Percentiles rank a stretch among this genome's conserved stretches.
Evolutionary conservation across 306 rosid genomes (phyloP).

Genomic region (Dalbergia cultrata): DNA sequence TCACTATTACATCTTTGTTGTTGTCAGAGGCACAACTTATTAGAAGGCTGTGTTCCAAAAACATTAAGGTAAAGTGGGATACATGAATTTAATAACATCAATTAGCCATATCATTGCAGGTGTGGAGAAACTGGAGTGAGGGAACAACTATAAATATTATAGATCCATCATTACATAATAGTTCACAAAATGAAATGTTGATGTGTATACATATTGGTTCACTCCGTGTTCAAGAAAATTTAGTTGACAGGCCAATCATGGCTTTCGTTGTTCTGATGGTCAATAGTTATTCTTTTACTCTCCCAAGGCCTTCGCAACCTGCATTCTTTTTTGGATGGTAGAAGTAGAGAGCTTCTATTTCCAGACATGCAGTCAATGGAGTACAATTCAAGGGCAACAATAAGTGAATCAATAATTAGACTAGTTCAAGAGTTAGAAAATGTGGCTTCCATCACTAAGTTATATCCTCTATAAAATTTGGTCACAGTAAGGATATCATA

Average conservation of each 20-base stretch:
- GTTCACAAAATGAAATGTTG: constrained; percentile 37
- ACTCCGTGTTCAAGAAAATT: constrained; percentile 64
- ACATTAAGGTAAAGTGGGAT: neutral
- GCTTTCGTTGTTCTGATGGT: constrained; percentile 40
- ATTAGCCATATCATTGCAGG: constrained; percentile 38
- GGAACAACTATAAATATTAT: constrained; percentile 47
- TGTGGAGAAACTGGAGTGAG: constrained; percentile 66
- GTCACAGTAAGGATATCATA: neutral
- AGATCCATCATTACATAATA: constrained; percentile 43
- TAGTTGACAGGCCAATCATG: constrained; percentile 52
- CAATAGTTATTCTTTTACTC: constrained; percentile 27
- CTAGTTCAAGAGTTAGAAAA: neutral
- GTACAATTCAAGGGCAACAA: neutral
- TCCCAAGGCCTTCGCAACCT: constrained; percentile 37
- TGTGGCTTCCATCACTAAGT: constrained; percentile 34
- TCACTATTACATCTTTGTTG: neutral
- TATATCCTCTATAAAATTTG: constrained; percentile 34
- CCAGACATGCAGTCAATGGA: neutral
- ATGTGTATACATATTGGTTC: constrained; percentile 72
- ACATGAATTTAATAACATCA: neutral
- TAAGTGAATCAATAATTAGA: neutral
- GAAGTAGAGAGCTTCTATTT: neutral
- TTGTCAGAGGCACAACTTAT: neutral
- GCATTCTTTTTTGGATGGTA: constrained; percentile 26
- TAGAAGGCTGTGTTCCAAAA: neutral